Conservation (phyloP, 2,329 filamentous ascomycete genomes). For the Rachicladosporium sp. region DNA sequence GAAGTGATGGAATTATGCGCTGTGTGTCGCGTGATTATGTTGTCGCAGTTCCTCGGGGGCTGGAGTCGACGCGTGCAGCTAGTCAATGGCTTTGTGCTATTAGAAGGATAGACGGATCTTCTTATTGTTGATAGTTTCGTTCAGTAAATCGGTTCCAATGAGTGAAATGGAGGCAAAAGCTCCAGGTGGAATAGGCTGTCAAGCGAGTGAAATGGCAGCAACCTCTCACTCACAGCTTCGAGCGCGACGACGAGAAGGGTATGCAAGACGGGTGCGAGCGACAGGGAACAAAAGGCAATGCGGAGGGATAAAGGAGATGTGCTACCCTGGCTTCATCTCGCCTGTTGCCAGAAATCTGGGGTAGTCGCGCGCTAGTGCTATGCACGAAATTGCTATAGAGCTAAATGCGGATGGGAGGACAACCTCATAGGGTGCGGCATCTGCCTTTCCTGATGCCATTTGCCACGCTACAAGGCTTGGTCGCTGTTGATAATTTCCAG, state of each 20-base stretch:
- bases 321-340: too few relatives aligned
- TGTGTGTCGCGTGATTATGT: conserved; percentile 1
- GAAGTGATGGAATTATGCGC: background rate
- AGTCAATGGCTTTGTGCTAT: conserved; percentile 2
- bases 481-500: too few relatives aligned
- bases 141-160: conserved; percentile 8
- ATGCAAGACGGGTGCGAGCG: background rate
- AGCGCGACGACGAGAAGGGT: conserved; percentile 1
- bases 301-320: background rate
- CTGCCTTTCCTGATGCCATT: too few relatives aligned
- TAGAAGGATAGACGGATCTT: conserved; percentile 6
- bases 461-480: too few relatives aligned
- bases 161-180: conserved; percentile 11
- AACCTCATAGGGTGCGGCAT: too few relatives aligned
- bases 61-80: conserved; percentile 4
- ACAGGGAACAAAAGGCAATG: background rate
- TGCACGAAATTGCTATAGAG: too few relatives aligned
- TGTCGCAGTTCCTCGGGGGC: conserved; percentile 5
- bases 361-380: too few relatives aligned
- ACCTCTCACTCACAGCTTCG: conserved; percentile 1
- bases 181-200: conserved; percentile 6
- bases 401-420: too few relatives aligned
- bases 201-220: conserved; percentile 2
- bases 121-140: background rate
- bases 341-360: too few relatives aligned